Evolutionary conservation across 116 monocot genomes (phyloP).

Genomic region (Trichopus zeylanicus): DNA sequence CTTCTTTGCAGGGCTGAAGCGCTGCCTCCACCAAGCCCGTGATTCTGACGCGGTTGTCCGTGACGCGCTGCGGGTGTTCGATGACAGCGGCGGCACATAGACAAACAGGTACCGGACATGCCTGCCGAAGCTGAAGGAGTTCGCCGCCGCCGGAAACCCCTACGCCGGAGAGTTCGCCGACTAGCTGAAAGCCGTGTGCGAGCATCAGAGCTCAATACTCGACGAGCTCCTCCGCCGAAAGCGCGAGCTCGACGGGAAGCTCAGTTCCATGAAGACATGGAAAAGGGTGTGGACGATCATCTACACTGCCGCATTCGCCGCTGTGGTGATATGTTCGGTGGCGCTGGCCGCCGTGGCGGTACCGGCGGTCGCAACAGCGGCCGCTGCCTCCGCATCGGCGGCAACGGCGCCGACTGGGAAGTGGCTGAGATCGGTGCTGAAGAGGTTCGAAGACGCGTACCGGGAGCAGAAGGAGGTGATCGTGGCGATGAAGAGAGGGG

Average conservation of each 20-base stretch:
- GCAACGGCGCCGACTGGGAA: constrained; percentile 63
- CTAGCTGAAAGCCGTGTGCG: constrained; percentile 44
- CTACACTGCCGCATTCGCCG: constrained; percentile 46
- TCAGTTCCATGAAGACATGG: constrained; percentile 47
- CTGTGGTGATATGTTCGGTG: constrained; percentile 57
- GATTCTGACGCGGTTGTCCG: constrained; percentile 56
- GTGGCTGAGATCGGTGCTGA: constrained; percentile 56
- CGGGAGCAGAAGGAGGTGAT: constrained; percentile 41
- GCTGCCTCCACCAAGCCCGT: constrained; percentile 60
- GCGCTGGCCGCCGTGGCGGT: constrained; percentile 53
- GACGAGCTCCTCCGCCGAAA: constrained; percentile 49
- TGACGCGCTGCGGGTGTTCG: constrained; percentile 46
- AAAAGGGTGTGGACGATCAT: constrained; percentile 47
- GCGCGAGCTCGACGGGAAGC: constrained; percentile 54
- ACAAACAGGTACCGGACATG: too few species aligned
- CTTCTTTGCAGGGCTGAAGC: constrained; percentile 69
- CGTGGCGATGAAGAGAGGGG: constrained; percentile 27
- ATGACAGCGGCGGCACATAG: constrained; percentile 5
- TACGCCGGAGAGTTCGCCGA: constrained; percentile 68
- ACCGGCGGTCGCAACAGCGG: constrained; percentile 46
- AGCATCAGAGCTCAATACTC: constrained; percentile 46
- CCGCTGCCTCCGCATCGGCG: constrained; percentile 39
- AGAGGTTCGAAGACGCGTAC: constrained; percentile 32
- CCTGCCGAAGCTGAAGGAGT: constrained; percentile 51
- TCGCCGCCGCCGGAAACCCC: constrained; percentile 46